These are phyloP conservation scores for Trichoderma atrobrunneum DNA, from an alignment of 2,329 filamentous ascomycete species.

Conservation along the genomic window DNA sequence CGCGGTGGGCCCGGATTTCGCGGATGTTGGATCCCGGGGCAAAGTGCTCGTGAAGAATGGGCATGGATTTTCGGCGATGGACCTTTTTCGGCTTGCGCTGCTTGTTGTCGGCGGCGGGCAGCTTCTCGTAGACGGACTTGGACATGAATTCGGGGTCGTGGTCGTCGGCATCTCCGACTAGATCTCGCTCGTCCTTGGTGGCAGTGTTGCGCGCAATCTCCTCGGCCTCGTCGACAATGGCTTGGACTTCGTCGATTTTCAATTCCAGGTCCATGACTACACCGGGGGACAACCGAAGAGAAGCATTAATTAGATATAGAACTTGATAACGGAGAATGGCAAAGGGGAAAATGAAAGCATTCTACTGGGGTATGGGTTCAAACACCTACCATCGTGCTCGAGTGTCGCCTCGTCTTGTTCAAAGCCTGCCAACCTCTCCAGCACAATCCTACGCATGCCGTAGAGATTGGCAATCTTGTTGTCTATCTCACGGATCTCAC, in stretches of 20 bases:
- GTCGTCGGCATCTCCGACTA: conserved; percentile 50
- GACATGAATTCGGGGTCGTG: conserved; percentile 77
- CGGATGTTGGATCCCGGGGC: conserved; percentile 84
- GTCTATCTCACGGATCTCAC: conserved; percentile 94
- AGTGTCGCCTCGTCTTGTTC: conserved; percentile 89
- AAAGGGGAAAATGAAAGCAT: neutral
- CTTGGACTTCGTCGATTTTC: conserved; percentile 60
- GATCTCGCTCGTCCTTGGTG: conserved; percentile 52
- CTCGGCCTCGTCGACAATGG: conserved; percentile 57
- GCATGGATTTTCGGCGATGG: conserved; percentile 78
- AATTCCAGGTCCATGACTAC: conserved; percentile 61
- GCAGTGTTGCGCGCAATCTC: conserved; percentile 52
- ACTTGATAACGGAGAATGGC: neutral
- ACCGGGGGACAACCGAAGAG: neutral
- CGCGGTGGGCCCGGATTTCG: conserved; percentile 83
- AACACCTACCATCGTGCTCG: conserved; percentile 75
- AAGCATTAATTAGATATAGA: neutral
- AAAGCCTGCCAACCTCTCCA: conserved; percentile 79
- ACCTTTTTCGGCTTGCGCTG: conserved; percentile 51
- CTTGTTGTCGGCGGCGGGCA: conserved; percentile 58
- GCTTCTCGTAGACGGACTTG: conserved; percentile 92
- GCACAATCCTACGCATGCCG: conserved; percentile 86
- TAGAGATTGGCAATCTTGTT: conserved; percentile 93
- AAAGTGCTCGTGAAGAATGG: conserved; percentile 92
- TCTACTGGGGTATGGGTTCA: neutral